These are phyloP conservation scores for Xerocomellus dryophilus DNA, from an alignment of 768 basidiomycete species.

Conservation along the genomic window DNA sequence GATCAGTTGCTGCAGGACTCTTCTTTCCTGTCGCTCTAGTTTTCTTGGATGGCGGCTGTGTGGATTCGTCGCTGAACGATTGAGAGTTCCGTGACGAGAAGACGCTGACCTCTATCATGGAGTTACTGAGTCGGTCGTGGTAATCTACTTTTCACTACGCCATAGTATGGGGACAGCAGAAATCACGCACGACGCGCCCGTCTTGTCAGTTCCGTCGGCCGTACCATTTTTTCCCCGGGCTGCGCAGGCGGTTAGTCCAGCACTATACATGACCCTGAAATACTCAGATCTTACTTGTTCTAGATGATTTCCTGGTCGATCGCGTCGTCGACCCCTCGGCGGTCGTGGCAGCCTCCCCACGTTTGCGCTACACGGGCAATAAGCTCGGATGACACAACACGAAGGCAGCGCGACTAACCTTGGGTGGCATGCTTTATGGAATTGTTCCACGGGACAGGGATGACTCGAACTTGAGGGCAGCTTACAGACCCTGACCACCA, in stretches of 20 bases:
- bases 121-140: constrained; percentile 16
- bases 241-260: constrained; percentile 9
- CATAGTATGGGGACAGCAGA: neutral
- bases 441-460: neutral
- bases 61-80: constrained; percentile 6
- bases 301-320: constrained; percentile 45
- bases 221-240: constrained; percentile 16
- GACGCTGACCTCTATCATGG: constrained; percentile 25
- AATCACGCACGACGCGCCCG: constrained; percentile 26
- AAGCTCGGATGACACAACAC: constrained; percentile 12
- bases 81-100: neutral
- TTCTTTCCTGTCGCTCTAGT: constrained; percentile 33
- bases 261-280: constrained; percentile 16
- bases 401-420: constrained; percentile 24
- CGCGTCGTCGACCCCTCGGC: constrained; percentile 37
- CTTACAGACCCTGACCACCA: neutral
- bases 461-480: neutral
- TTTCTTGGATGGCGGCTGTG: constrained; percentile 40
- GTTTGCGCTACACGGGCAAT: constrained; percentile 51
- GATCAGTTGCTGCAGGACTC: constrained; percentile 1
- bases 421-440: constrained; percentile 34
- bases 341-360: constrained; percentile 39
- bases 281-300: constrained; percentile 25
- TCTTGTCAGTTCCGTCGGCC: constrained; percentile 4
- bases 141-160: constrained; percentile 4